A percentile compares a stretch with the other conserved stretches of the same genome.
Evolutionary conservation across 2,329 filamentous ascomycete species (phyloP).

Genomic region (Aspergillus fijiensis): DNA sequence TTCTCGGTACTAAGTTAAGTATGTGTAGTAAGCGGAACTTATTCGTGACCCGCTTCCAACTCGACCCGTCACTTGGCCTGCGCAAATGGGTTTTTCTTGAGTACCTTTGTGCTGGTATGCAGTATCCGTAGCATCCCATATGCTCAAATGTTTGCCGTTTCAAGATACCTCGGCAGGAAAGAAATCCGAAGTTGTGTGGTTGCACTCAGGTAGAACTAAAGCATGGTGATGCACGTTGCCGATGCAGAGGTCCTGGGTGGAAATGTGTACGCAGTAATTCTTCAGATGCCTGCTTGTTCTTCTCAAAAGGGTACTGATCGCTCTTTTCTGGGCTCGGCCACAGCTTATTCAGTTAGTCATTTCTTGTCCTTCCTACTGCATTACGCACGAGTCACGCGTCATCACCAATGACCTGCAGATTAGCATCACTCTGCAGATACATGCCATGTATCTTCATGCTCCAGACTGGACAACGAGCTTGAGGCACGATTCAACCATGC

Average conservation of each 20-base stretch:
- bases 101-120: background rate
- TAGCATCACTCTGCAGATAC: background rate
- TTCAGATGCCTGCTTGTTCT: background rate
- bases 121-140: background rate
- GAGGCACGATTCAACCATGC: too few relatives aligned
- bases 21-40: background rate
- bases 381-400: background rate
- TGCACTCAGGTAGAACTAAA: background rate
- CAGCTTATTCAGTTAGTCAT: conserved; percentile 3
- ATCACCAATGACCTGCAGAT: background rate
- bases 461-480: too few relatives aligned
- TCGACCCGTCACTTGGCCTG: background rate
- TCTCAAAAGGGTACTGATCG: conserved; percentile 1
- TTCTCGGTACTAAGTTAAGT: background rate
- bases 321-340: background rate
- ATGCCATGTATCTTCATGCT: too few relatives aligned
- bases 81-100: background rate
- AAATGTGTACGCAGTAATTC: background rate
- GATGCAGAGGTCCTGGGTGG: background rate
- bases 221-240: background rate
- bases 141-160: background rate
- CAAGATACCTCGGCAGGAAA: background rate
- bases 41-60: background rate
- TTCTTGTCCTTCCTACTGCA: background rate
- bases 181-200: background rate